These are phyloP conservation scores for Lasiodiplodia sp. DNA, from an alignment of 2,329 filamentous ascomycete genomes.

Conservation along the genomic window DNA sequence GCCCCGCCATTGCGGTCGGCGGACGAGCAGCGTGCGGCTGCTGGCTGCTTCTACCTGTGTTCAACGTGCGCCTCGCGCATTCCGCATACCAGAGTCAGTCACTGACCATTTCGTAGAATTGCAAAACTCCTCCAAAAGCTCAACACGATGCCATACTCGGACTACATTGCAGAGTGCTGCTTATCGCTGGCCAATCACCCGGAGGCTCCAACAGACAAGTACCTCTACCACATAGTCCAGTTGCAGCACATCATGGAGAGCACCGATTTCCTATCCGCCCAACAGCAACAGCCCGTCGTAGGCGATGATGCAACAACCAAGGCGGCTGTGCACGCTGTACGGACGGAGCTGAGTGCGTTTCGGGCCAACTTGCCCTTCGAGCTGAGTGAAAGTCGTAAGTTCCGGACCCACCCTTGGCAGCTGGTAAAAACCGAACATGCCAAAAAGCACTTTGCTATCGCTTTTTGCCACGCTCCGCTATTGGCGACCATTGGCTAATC, in stretches of 20 bases:
- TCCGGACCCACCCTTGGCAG: not conserved
- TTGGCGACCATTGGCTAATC: not conserved
- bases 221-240: not conserved
- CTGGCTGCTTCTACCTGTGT: not conserved
- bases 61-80: not conserved
- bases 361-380: not conserved
- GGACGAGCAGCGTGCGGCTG: not conserved
- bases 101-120: constrained; percentile 39
- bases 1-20: not conserved
- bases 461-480: not conserved
- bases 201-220: not conserved
- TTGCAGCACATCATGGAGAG: not conserved
- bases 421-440: too few relatives aligned
- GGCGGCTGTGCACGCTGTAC: not conserved
- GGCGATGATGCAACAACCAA: not conserved
- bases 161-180: constrained; percentile 48
- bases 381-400: not conserved
- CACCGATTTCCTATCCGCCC: not conserved
- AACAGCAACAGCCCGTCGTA: not conserved
- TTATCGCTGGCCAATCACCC: constrained; percentile 38
- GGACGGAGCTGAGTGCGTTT: not conserved
- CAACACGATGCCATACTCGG: constrained; percentile 44
- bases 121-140: constrained; percentile 49
- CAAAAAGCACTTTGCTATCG: not conserved
- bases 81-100: not conserved